phyloP scores from a whole-genome alignment of 139 green algal genomes.

The Chlorella sp. region DNA sequence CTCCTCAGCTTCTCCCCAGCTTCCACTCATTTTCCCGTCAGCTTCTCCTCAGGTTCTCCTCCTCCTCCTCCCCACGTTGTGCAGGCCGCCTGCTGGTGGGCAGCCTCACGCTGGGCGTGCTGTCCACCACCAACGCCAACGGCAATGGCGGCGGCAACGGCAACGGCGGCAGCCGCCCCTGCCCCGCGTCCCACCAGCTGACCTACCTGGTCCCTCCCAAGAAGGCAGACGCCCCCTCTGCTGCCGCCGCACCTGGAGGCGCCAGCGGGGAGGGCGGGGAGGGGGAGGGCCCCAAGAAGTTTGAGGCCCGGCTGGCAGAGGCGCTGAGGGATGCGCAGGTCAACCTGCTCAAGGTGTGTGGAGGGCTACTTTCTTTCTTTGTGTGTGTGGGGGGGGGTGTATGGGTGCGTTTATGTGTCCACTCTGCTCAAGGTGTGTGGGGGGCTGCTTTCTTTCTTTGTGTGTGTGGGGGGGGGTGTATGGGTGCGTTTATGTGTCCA shows the following conservation, averaged over 20 bases:
- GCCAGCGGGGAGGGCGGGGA: conserved; percentile 13
- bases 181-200: conserved; percentile 26
- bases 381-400: too few species aligned
- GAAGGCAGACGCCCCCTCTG: conserved; percentile 11
- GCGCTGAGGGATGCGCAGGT: conserved; percentile 77
- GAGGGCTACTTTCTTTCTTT: too few species aligned
- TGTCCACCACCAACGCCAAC: conserved; percentile 7
- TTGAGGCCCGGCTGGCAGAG: conserved; percentile 52
- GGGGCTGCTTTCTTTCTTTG: too few species aligned
- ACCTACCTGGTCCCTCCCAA: conserved; percentile 47
- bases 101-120: conserved; percentile 58
- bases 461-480: too few species aligned
- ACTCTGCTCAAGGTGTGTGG: too few species aligned
- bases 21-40: too few species aligned
- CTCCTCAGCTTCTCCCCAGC: too few species aligned
- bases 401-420: too few species aligned
- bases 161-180: not conserved
- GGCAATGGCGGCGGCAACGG: conserved; percentile 15
- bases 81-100: conserved; percentile 69
- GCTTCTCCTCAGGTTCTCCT: too few species aligned
- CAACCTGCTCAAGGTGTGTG: conserved; percentile 68
- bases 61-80: too few species aligned
- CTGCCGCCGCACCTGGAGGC: not conserved
- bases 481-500: too few species aligned
- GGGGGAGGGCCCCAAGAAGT: not conserved